These are phyloP conservation scores for Eruca vesicaria DNA, from an alignment of 441 rosid species.

Conservation along the genomic window DNA sequence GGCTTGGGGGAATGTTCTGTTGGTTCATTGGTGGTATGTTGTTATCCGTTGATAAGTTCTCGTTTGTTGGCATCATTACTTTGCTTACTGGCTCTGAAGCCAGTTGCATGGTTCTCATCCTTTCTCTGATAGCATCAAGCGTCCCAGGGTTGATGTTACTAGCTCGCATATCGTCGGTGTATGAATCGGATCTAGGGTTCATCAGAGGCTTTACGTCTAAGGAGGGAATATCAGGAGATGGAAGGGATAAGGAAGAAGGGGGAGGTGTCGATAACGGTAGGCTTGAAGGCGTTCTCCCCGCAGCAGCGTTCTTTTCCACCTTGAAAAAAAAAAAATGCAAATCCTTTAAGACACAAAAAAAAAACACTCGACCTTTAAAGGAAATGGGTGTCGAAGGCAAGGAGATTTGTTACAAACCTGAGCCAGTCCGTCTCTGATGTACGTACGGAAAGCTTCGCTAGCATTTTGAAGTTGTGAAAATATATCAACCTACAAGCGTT, in stretches of 20 bases:
- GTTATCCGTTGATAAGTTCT: slow-evolving; percentile 40
- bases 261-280: slow-evolving; percentile 94
- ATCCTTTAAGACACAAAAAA: too few relatives aligned
- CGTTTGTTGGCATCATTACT: slow-evolving; percentile 50
- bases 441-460: slow-evolving; percentile 98
- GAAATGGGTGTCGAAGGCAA: neutral
- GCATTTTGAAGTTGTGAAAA: slow-evolving; percentile 99
- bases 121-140: slow-evolving; percentile 93
- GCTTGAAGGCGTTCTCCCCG: slow-evolving; percentile 96
- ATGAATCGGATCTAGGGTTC: slow-evolving; percentile 58
- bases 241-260: slow-evolving; percentile 63
- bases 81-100: slow-evolving; percentile 71
- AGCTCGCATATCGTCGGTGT: slow-evolving; percentile 51
- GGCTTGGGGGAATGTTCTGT: slow-evolving; percentile 24
- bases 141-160: slow-evolving; percentile 67
- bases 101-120: slow-evolving; percentile 98
- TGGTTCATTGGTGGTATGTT: slow-evolving; percentile 26
- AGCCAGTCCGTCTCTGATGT: slow-evolving; percentile 97
- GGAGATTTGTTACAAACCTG: slow-evolving; percentile 60
- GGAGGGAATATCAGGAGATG: slow-evolving; percentile 85
- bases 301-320: slow-evolving; percentile 99
- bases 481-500: slow-evolving; percentile 79
- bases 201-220: slow-evolving; percentile 60
- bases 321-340: slow-evolving; percentile 15
- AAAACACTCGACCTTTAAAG: neutral